Conservation (phyloP, 169 alveolate genomes). For the Eimeria falciformis region DNA sequence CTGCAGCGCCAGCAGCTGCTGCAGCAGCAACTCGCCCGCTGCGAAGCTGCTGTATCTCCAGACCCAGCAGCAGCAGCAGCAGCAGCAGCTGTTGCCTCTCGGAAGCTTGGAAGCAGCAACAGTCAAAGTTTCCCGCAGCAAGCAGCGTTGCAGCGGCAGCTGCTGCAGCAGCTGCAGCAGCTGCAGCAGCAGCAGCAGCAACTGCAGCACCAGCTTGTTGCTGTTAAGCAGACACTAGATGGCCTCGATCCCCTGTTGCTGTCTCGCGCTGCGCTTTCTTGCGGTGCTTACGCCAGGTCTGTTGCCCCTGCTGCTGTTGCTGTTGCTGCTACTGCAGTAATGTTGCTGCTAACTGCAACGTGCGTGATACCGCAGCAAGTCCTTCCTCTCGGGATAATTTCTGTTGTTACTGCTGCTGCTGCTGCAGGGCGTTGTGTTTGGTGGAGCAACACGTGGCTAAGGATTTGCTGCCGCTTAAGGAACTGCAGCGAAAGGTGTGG, state of each 20-base stretch:
- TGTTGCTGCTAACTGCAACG: not conserved
- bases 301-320: constrained; percentile 16
- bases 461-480: constrained; percentile 41
- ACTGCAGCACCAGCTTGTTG: constrained; percentile 46
- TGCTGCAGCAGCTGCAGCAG: constrained; percentile 4
- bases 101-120: not conserved
- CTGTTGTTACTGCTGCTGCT: constrained; percentile 33
- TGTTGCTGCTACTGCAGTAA: not conserved
- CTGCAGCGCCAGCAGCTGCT: not conserved
- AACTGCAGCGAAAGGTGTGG: constrained; percentile 41
- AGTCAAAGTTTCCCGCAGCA: not conserved
- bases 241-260: constrained; percentile 68
- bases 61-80: constrained; percentile 7
- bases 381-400: not conserved
- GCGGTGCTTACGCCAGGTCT: constrained; percentile 69
- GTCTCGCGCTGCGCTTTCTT: constrained; percentile 73
- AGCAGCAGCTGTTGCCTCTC: constrained; percentile 1
- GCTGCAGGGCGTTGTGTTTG: constrained; percentile 43
- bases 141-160: constrained; percentile 15
- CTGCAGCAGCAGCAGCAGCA: constrained; percentile 59
- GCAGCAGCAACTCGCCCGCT: not conserved
- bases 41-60: not conserved
- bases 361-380: not conserved
- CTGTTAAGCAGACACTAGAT: constrained; percentile 22
- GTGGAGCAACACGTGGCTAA: constrained; percentile 19